phyloP scores from a whole-genome alignment of 2,329 filamentous ascomycete species.

The Penicillium glabrum region DNA sequence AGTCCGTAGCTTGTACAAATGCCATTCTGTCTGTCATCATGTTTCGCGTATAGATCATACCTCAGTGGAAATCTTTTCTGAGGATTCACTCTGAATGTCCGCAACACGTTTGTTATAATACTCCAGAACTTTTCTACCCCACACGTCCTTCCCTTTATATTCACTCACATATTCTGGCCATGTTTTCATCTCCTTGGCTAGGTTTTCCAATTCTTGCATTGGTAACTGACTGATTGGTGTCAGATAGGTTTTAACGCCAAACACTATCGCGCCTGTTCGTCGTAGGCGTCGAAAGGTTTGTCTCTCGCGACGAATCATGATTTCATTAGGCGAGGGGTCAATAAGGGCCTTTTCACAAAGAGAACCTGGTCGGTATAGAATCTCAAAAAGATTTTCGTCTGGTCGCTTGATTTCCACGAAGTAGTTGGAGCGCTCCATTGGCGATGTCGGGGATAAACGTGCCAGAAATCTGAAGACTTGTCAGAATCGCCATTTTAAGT shows the following conservation, averaged over 20 bases:
- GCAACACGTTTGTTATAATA: constrained; percentile 32
- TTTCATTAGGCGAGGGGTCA: constrained; percentile 37
- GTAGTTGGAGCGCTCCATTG: constrained; percentile 52
- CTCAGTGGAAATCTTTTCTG: constrained; percentile 9
- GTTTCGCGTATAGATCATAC: not conserved
- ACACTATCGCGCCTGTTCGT: constrained; percentile 47
- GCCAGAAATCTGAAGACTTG: constrained; percentile 40
- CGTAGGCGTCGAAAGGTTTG: constrained; percentile 52
- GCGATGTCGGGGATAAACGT: constrained; percentile 43
- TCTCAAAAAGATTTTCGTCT: constrained; percentile 37
- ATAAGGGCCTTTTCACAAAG: constrained; percentile 39
- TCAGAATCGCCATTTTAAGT: not conserved
- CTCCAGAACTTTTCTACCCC: constrained; percentile 42
- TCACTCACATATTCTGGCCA: constrained; percentile 47
- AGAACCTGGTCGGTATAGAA: constrained; percentile 47
- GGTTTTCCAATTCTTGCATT: constrained; percentile 41
- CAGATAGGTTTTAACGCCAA: constrained; percentile 52
- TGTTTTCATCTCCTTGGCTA: constrained; percentile 45
- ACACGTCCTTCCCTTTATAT: constrained; percentile 48
- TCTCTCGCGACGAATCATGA: constrained; percentile 50
- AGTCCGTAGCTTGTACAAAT: not conserved
- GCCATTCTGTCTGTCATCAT: not conserved
- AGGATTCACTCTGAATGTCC: constrained; percentile 4
- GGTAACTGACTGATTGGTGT: constrained; percentile 42
- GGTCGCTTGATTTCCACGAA: constrained; percentile 51